phyloP scores from a whole-genome alignment of 768 basidiomycete species.

The Mrakia gelida region DNA sequence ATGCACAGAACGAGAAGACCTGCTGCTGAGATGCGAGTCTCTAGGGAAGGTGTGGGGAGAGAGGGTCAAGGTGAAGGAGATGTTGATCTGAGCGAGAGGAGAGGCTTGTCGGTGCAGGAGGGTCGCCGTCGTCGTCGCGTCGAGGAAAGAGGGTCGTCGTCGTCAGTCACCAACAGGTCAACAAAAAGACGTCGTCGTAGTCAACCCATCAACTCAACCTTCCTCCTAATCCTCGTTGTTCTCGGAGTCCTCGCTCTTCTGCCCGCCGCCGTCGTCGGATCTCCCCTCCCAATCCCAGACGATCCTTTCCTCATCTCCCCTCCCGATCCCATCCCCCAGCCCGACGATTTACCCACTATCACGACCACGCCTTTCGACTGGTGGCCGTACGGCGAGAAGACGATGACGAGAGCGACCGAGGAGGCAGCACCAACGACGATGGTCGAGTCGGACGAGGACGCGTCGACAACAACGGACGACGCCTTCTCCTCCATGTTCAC shows the following conservation, averaged over 20 bases:
- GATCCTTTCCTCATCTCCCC: neutral
- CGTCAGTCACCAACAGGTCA: neutral
- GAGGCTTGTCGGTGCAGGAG: neutral
- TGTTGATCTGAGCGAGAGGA: conserved; percentile 20
- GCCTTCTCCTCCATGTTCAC: neutral
- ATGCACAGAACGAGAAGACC: conserved; percentile 27
- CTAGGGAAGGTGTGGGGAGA: conserved; percentile 28
- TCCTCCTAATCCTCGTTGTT: neutral
- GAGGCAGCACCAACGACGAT: neutral
- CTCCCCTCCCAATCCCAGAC: conserved; percentile 3
- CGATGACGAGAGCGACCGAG: neutral
- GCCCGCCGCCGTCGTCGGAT: neutral
- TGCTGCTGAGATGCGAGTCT: conserved; percentile 15
- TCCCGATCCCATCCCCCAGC: neutral
- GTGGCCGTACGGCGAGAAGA: conserved; percentile 17
- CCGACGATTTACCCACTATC: neutral
- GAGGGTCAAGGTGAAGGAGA: conserved; percentile 23
- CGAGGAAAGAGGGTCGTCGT: neutral
- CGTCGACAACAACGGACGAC: neutral
- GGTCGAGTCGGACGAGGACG: neutral
- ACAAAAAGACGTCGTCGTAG: neutral
- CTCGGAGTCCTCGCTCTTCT: neutral
- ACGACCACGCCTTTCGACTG: conserved; percentile 11
- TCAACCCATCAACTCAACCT: neutral
- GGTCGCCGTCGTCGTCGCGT: neutral